Conservation (phyloP, 495 filamentous ascomycete species). For the Penicillium atrosanguineum region DNA sequence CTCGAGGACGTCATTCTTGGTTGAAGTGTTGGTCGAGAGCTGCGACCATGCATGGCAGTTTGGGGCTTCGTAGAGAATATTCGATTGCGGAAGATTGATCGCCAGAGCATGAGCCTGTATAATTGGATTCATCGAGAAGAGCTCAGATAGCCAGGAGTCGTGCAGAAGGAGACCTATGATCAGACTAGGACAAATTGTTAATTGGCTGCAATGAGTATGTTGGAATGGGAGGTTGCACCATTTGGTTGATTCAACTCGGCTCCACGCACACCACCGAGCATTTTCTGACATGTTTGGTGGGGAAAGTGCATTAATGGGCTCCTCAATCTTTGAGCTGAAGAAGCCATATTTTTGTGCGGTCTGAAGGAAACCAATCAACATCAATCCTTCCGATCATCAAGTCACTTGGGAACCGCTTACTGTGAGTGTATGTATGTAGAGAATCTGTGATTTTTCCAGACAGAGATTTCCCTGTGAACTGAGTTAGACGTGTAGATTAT, state of each 20-base stretch:
- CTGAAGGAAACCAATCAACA: not conserved
- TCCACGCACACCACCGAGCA: constrained; percentile 9
- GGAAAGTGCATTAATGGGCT: not conserved
- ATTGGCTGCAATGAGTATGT: too few relatives aligned
- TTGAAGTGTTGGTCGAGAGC: not conserved
- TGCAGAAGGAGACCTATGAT: constrained; percentile 13
- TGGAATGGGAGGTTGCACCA: not conserved
- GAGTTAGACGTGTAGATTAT: not conserved
- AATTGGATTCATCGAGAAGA: constrained; percentile 1
- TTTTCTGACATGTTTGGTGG: not conserved
- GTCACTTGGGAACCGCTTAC: not conserved
- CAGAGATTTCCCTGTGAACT: not conserved
- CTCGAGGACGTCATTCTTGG: not conserved
- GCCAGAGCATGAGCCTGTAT: constrained; percentile 2
- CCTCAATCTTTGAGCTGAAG: constrained; percentile 4
- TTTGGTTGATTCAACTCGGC: constrained; percentile 8
- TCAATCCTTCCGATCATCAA: too few relatives aligned
- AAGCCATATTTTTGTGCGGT: constrained; percentile 4
- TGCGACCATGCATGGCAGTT: not conserved
- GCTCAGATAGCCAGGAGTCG: constrained; percentile 12
- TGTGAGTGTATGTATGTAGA: constrained; percentile 1
- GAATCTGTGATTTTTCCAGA: not conserved
- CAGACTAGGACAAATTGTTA: not conserved
- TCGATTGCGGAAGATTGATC: not conserved
- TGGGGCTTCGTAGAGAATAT: constrained; percentile 1